Base-by-base conservation (phyloP, 768 basidiomycete species). In the Leccinum variicolor region DNA sequence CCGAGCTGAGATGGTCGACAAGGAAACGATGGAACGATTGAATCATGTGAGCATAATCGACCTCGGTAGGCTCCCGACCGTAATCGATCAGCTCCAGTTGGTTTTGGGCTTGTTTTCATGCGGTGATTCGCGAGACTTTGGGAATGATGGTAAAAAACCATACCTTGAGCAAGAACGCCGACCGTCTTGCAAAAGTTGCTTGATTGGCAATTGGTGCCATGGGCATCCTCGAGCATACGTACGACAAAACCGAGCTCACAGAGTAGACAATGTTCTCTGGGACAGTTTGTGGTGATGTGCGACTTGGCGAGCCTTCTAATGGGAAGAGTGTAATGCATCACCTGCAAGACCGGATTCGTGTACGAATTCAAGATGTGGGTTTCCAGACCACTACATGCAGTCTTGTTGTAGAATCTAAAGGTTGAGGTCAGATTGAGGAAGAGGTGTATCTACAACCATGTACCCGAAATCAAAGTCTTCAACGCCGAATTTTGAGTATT, bases 381-480 rank as follows among this genome's bases (percentile, higher is more conserved):
- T 70, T 99, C 96, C 48, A 99, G 79, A 6, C 97, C 97, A 54
- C 93, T 95, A 65, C 83, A 93, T 19, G 82, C 70, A 0, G 97
- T 98, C 68, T 85, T 86, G 73, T 99, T 99, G 75, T 94, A 98
- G 71, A 92, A 98, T 2, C 94, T 95, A 59, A 3, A 58, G 15
- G 53, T 31, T 15, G 26, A 14, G 0, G 46, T 62, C 10, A 61
- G 57, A 43, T 2, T 2, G 4, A 28, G 49, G 45, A 41, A 41
- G 25, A 47, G 23, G 46, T 1, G 51, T 45, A 31, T 21, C 5
- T 2, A 23, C 3, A 28, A 41, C 33, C 13, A 70, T 81, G 55
- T 69, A 93, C 94, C 83, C 96, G 66, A 99, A 99, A 73, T 99
- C 97, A 66, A 99, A 99, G 73, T 99, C 96, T 69, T 98, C 96